Evolutionary conservation across 768 basidiomycete genomes (phyloP).

Genomic region (Tricholoma furcatifolium): DNA sequence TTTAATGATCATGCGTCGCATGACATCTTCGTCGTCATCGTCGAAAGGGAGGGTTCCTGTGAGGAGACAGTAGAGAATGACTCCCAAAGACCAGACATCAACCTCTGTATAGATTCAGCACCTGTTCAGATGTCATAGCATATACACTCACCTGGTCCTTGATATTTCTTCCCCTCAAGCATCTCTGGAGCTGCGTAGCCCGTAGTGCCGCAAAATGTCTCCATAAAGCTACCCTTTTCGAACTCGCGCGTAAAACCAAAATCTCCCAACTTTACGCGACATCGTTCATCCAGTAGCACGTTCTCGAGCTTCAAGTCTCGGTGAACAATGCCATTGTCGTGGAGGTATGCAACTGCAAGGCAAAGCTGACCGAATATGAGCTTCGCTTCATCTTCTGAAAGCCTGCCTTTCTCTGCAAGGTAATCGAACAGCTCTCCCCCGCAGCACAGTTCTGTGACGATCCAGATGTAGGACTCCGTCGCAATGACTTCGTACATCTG

Average conservation of each 20-base stretch:
- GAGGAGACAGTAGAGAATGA: conserved; percentile 87
- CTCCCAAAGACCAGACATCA: conserved; percentile 92
- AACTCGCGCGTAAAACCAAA: conserved; percentile 95
- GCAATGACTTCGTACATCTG: conserved; percentile 98
- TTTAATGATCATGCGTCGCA: conserved; percentile 81
- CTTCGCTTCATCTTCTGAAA: conserved; percentile 81
- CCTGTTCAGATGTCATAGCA: neutral
- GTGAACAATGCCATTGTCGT: conserved; percentile 92
- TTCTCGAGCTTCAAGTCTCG: conserved; percentile 97
- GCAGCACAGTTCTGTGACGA: conserved; percentile 93
- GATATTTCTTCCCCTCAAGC: conserved; percentile 83
- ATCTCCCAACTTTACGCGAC: conserved; percentile 91
- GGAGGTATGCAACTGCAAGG: conserved; percentile 90
- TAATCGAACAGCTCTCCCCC: conserved; percentile 99
- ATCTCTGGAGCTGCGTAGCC: conserved; percentile 95
- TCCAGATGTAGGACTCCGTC: conserved; percentile 94
- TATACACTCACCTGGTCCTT: conserved; percentile 75
- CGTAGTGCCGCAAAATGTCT: conserved; percentile 95
- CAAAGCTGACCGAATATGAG: conserved; percentile 95
- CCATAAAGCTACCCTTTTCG: conserved; percentile 73
- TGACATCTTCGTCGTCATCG: conserved; percentile 81
- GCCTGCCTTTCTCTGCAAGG: conserved; percentile 89
- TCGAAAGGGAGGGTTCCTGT: conserved; percentile 91
- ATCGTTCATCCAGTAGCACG: conserved; percentile 85
- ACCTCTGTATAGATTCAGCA: conserved; percentile 59